Evolutionary conservation across 495 filamentous ascomycete genomes (phyloP).

Genomic region (Penicillium bovifimosum): DNA sequence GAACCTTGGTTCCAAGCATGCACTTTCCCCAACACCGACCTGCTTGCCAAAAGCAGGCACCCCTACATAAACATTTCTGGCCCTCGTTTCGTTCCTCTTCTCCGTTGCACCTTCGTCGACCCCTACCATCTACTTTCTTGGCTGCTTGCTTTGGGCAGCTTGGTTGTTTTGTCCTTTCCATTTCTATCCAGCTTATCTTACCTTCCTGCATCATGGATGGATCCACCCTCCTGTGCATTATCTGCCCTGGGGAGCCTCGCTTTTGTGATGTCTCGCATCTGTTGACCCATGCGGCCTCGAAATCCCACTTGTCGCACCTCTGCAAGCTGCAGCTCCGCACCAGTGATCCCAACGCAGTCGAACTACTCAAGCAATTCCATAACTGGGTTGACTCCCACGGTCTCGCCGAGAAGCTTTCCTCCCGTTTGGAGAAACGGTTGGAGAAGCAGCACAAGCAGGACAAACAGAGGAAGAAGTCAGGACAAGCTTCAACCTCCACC

Average conservation of each 20-base stretch:
- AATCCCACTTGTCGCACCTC: conserved; percentile 70
- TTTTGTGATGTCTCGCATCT: conserved; percentile 89
- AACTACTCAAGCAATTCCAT: conserved; percentile 55
- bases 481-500: conserved; percentile 8
- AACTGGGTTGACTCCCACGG: conserved; percentile 62
- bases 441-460: too few species aligned
- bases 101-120: conserved; percentile 16
- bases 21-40: background rate
- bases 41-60: background rate
- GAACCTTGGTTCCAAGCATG: background rate
- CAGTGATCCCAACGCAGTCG: conserved; percentile 46
- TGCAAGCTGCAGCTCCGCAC: conserved; percentile 65
- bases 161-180: conserved; percentile 4
- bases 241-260: conserved; percentile 68
- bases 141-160: background rate
- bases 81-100: background rate
- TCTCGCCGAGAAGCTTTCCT: conserved; percentile 60
- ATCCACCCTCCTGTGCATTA: conserved; percentile 67
- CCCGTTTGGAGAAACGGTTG: conserved; percentile 69
- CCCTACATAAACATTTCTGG: background rate
- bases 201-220: conserved; percentile 29
- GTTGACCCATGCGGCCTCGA: conserved; percentile 81
- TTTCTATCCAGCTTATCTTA: conserved; percentile 3
- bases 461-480: conserved; percentile 31
- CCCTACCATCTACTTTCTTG: background rate